Evolutionary conservation across 192 early-diverging fungal species (phyloP), one percentile per base, ranked within the genome.

Genomic region (Borealophlyctis nickersoniae): DNA sequence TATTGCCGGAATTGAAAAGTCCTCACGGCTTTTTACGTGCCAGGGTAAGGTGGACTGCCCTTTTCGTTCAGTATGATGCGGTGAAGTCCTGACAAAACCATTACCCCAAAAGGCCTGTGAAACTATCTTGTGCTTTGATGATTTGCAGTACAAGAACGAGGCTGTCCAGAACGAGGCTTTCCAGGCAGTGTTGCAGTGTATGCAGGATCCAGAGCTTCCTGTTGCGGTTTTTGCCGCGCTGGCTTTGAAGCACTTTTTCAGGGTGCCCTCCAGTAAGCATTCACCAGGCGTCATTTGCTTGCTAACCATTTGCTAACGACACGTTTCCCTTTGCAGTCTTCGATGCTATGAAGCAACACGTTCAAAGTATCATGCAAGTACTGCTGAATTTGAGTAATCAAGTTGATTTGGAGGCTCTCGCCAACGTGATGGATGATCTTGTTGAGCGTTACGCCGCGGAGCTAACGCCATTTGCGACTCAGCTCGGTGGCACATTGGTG

Each of bases 1-100:
- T 99, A 31, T 83, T 96, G 56, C 89, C 94, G 9, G 95, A 97
- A 65, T 90, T 99, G 75, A 87, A 81, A 67, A 93, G 90, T 70
- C 83, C 81, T 30, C 83, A 86, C 62, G 86, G 81, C 3, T 97
- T 87, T 76, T 77, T 99, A 66, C 81, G 94, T 23, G 87, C 89
- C 7, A 83, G 91, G 39, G 91, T 76, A 75, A 30, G 54, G 72
- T 39, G n/a, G 14, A 4, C n/a, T n/a, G n/a, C n/a, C n/a, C n/a
- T n/a, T n/a, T n/a, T n/a, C n/a, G n/a, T n/a, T n/a, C n/a, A n/a
- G n/a, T n/a, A n/a, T n/a, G n/a, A n/a, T n/a, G n/a, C n/a, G n/a
- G n/a, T n/a, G n/a, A n/a, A n/a, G n/a, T n/a, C n/a, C n/a, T n/a
- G n/a, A n/a, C n/a, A n/a, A n/a, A n/a, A n/a, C n/a, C n/a, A n/a